A percentile compares a stretch with the other conserved stretches of the same genome.
These are phyloP conservation scores for Acacia concinna DNA, from an alignment of 331 rosid genomes.

Conservation along the genomic window DNA sequence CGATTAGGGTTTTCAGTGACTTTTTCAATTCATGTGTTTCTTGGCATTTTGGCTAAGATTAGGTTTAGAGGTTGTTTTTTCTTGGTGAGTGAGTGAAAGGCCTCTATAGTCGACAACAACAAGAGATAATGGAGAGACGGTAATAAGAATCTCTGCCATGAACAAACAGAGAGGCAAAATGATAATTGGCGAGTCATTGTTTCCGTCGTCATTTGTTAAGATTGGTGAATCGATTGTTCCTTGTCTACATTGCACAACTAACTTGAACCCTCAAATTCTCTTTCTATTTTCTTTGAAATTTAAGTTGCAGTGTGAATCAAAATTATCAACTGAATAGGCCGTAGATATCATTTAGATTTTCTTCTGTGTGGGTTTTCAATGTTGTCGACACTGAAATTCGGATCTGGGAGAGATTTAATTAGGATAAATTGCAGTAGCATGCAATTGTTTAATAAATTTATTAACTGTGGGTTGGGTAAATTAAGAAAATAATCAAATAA, in stretches of 20 bases:
- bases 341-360: neutral
- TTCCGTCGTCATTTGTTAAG: slow-evolving; percentile 52
- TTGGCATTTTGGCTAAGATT: neutral
- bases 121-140: slow-evolving; percentile 24
- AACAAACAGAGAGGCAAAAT: slow-evolving; percentile 43
- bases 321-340: neutral
- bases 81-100: neutral
- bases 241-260: slow-evolving; percentile 42
- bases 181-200: slow-evolving; percentile 64
- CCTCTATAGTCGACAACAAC: slow-evolving; percentile 22
- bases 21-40: neutral
- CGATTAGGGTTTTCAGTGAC: neutral
- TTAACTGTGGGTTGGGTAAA: too few relatives aligned
- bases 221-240: slow-evolving; percentile 70
- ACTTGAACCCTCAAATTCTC: neutral
- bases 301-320: neutral
- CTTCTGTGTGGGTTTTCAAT: neutral
- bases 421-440: too few relatives aligned
- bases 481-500: too few relatives aligned
- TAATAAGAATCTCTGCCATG: slow-evolving; percentile 33
- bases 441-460: too few relatives aligned
- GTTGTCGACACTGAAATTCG: neutral
- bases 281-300: neutral
- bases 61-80: neutral
- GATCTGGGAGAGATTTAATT: neutral